A percentile compares a stretch with the other conserved stretches of the same genome.
These are phyloP conservation scores for Pseudozyma pruni DNA, from an alignment of 1,284 basidiomycete genomes.

Conservation along the genomic window DNA sequence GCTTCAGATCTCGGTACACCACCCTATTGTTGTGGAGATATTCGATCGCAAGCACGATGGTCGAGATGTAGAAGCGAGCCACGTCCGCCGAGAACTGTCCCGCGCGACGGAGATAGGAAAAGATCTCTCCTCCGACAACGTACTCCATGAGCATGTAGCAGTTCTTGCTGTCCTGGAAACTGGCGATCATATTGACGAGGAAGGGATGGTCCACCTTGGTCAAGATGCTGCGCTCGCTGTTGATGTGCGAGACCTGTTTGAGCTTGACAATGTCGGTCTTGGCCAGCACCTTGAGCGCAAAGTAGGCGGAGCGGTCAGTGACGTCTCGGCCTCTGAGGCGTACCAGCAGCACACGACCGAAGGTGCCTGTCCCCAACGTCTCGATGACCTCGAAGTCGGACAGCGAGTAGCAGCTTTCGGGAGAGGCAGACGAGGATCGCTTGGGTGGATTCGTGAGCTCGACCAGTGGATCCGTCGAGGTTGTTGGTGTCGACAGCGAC, in stretches of 20 bases:
- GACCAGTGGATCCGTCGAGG: neutral
- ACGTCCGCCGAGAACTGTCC: constrained; percentile 71
- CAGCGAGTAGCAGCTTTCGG: constrained; percentile 18
- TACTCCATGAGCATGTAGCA: constrained; percentile 73
- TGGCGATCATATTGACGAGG: constrained; percentile 52
- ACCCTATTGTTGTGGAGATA: constrained; percentile 62
- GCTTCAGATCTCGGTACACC: constrained; percentile 66
- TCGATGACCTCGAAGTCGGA: constrained; percentile 53
- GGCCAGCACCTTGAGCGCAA: constrained; percentile 72
- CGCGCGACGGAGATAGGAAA: constrained; percentile 70
- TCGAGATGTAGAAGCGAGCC: constrained; percentile 72
- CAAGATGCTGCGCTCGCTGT: constrained; percentile 72
- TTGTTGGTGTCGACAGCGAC: constrained; percentile 3
- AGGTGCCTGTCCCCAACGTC: constrained; percentile 61
- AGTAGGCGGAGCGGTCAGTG: constrained; percentile 61
- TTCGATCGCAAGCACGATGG: constrained; percentile 70
- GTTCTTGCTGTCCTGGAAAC: constrained; percentile 70
- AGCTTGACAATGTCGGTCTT: constrained; percentile 72
- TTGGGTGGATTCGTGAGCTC: neutral
- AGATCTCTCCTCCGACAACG: constrained; percentile 72
- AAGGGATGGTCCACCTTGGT: constrained; percentile 59
- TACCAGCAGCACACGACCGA: constrained; percentile 59
- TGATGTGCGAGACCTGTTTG: constrained; percentile 73
- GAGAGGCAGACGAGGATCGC: neutral
- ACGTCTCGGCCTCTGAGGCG: constrained; percentile 25